Evolutionary conservation across 208 protist species (phyloP), one percentile per base, ranked within the genome.

Genomic region (Trypanosoma mega): DNA sequence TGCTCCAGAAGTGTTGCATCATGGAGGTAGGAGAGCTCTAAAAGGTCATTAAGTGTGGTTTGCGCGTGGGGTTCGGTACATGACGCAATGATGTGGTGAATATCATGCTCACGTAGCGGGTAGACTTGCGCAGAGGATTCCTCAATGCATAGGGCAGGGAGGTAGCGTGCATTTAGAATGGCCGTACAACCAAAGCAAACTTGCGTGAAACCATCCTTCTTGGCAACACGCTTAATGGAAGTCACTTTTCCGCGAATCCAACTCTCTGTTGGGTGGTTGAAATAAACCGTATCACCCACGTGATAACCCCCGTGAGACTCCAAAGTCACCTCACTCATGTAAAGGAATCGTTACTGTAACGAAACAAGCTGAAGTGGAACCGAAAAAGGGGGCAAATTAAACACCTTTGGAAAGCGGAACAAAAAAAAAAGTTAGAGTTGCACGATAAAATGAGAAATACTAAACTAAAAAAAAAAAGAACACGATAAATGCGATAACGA

Each of bases 1-100:
- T 79, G 73, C 29, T 79, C 48, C 14, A 79, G 46, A 31, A 79
- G 41, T 0, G 73, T 71, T 33, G 58, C 63, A 49, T 75, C 68
- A 36, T 79, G 73, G 2, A 79, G 49, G 46, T 79, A 76, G 18
- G 59, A 47, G 16, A 79, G 46, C 2, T 72, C 47, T 26, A 73
- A 44, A 18, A 79, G 55, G 49, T 79, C 73, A 49, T 67, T 41
- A 18, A 76, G 11, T 21, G 50, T 76, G 14, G 59, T 60, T 27
- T 21, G 2, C 0, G 41, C 58, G 43, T 18, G 24, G 34, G 56
- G 53, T 33, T 62, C 54, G 21, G 14, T 21, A 53, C 50, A 60
- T 0, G 55, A 54, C 47, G 48, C 64, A 26, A 71, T 26, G 39
- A 71, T 64, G 31, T 57, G 52, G 43, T 71, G 46, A 55, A 71